Base-by-base conservation (phyloP, 371 early-diverging fungal species). In the Synchytrium microbalum region DNA sequence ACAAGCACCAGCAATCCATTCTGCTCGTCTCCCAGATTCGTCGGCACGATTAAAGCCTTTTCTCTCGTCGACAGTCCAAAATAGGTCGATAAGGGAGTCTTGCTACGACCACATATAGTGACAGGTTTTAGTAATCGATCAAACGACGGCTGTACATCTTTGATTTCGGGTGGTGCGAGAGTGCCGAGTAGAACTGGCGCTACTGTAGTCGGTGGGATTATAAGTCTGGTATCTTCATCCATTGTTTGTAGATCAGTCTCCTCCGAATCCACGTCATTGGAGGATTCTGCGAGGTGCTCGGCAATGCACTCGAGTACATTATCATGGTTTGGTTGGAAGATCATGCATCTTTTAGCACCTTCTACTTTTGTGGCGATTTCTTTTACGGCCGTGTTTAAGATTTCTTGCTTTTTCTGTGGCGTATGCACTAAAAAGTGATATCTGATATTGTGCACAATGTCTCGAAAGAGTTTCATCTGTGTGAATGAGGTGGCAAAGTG, bases 381-480 rank as follows among this genome's bases (percentile, higher is more conserved):
- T 5, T 38, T 10, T 38, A 19, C 46, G 19, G 46, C 46, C 19
- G 10, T 38, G 46, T 5, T 19, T 38, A 38, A 38, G 5, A 38
- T 38, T 19, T 38, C 46, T 5, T 5, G 19, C 19, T 38, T 38
- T 5, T 10, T 5, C 10, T 38, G 5, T 5, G 19, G 5, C 10
- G 5, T 38, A 10, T 5, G 46, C 19, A 19, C 19, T 38, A 19
- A 38, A 38, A 62, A 29, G 54, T 51, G 53, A 8, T 56, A 23
- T 23, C 63, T 51, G 3, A 46, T 46, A n/a, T 55, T 62, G 29
- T 62, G 63, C 2, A 54, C 55, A 26, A 62, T 62, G 13, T 55
- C 63, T 13, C 63, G 10, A 31, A 62, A 62, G 25, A 46, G 25
- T n/a, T 10, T 62, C 63, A 62, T 62, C 63, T 62, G 54, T n/a